Base-by-base conservation (phyloP, 2,329 filamentous ascomycete species). In the Lasiodiplodia sp. region DNA sequence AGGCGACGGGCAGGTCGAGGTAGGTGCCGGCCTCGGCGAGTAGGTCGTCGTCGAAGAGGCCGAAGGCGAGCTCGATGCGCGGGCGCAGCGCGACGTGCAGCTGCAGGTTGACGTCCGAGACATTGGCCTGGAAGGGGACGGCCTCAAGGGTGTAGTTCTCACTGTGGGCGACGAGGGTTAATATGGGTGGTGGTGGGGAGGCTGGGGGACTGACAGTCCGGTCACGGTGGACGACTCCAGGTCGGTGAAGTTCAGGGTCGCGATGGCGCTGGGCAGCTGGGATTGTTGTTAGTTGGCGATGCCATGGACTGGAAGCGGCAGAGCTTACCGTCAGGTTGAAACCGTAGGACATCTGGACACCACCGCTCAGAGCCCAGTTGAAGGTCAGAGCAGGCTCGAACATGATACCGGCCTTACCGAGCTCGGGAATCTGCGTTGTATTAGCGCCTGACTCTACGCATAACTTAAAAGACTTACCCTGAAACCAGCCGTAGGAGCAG, bases 321-420 rank as follows among this genome's bases (percentile, higher is more conserved):
- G 18, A 23, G 7, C 21, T 37, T 53, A 78, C 78, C n/a, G 68
- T 69, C n/a, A 80, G 68, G 51, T 80, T 76, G 47, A 80, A 77
- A 11, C 79, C 79, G 53, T 79, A 79, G 40, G 69, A 75, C 28
- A 80, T 69, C n/a, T 78, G 75, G 34, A 81, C 70, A 3, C 71
- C 71, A 16, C 73, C 73, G 14, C 68, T 69, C 4, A 80, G 69
- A 0, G 77, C 62, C 34, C 77, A 78, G 14, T 75, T 73, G 4
- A 74, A 72, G 8, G 67, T 69, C 34, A 81, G 71, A 10, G 68
- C 70, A 3, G 77, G 75, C 25, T 75, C 73, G 66, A 80, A 78
- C 25, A 73, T 62, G n/a, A 77, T 75, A 49, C 78, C 79, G 16
- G 78, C 78, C n/a, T 74, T 69, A 1, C 78, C 79, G 21, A 81